Base-by-base conservation (phyloP, 1,284 basidiomycete genomes). In the Rhodotorula sp. region DNA sequence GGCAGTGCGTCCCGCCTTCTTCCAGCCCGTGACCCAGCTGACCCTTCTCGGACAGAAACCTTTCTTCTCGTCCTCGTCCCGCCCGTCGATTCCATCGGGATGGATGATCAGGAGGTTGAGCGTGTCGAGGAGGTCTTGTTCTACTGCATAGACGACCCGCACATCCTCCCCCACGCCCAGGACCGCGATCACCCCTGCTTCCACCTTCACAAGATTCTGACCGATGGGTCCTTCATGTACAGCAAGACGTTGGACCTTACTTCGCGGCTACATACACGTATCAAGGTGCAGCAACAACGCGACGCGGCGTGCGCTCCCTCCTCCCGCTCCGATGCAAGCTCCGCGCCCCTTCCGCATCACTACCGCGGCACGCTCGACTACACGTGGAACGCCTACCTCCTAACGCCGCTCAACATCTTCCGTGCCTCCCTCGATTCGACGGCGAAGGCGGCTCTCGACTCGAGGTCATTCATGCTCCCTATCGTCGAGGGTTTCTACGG, bases 221-320 rank as follows among this genome's bases (percentile, higher is more conserved):
- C 91, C 60, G 90, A 90, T 29, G 94, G 95, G 6, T 89, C 91
- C 1, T 98, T 98, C 83, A 98, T 97, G 83, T 96, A 93, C 80
- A 90, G 95, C 32, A 87, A 65, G 32, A 85, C 86, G 22, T 96
- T 94, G 90, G 94, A 98, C 82, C 85, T 98, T 36, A 92, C 92
- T 8, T 89, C 90, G 0, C 84, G 92, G 32, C 84, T 96, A 48
- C 84, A 88, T 29, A 85, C 87, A 46, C 87, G 91, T 3, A 79
- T 92, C 63, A 29, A 39, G 13, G 54, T 48, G 5, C 60, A 59
- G 82, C 85, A 56, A 82, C 88, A 77, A 84, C 87, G 70, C 79
- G 82, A 63, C 76, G 73, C 64, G 69, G 71, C 72, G 62, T 76
- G 67, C 57, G 63, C 64, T 32, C 70, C 74, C 37, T 67, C 72